Conservation (phyloP, 306 rosid genomes). For the Datisca glomerata region DNA sequence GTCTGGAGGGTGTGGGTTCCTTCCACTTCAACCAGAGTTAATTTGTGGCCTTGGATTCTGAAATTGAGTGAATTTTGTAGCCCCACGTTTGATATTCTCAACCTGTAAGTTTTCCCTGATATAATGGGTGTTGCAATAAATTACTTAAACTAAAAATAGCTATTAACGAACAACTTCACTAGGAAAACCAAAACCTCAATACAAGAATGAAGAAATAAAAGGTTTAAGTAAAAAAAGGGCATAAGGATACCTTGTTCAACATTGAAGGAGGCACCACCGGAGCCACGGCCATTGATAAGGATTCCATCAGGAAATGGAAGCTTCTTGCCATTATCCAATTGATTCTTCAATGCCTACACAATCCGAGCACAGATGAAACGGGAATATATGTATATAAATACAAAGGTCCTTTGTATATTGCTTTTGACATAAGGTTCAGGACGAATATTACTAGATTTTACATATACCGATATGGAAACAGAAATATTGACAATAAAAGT, state of each 20-base stretch:
- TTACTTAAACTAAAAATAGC: too few species aligned
- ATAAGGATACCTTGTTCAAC: slow-evolving; percentile 72
- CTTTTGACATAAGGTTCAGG: too few species aligned
- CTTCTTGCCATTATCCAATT: slow-evolving; percentile 69
- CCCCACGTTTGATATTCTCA: slow-evolving; percentile 92
- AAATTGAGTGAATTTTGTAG: slow-evolving; percentile 84
- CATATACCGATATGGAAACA: not conserved
- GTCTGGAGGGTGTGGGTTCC: slow-evolving; percentile 96
- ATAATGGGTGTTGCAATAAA: not conserved
- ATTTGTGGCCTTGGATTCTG: slow-evolving; percentile 66
- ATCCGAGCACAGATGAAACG: not conserved
- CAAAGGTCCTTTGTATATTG: slow-evolving; percentile 37
- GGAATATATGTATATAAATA: not conserved
- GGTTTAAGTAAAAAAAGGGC: not conserved
- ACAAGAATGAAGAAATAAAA: too few species aligned
- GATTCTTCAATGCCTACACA: slow-evolving; percentile 46
- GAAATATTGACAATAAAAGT: not conserved
- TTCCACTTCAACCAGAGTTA: slow-evolving; percentile 93
- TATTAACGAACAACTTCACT: too few species aligned
- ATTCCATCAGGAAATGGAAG: slow-evolving; percentile 84
- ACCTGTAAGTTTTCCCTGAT: slow-evolving; percentile 87
- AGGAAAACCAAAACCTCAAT: too few species aligned
- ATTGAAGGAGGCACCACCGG: slow-evolving; percentile 39
- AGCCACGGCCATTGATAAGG: slow-evolving; percentile 90
- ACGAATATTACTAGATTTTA: too few species aligned